phyloP scores from a whole-genome alignment of 768 basidiomycete genomes.

The Termitomyces heimii region DNA sequence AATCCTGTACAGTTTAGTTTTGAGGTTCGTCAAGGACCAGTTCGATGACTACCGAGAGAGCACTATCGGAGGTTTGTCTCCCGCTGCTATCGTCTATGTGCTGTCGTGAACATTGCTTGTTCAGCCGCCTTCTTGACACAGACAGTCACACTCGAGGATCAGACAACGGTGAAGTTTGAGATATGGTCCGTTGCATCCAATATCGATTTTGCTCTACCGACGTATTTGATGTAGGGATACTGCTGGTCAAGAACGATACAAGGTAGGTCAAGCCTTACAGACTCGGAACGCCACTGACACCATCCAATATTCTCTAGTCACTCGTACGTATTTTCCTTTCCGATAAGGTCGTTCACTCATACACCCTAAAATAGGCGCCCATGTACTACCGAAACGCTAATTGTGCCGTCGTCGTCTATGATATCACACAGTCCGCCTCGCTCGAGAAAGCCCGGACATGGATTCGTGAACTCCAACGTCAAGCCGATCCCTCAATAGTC shows the following conservation, averaged over 20 bases:
- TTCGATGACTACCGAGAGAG: conserved; percentile 95
- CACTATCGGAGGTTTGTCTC: conserved; percentile 73
- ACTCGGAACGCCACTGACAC: conserved; percentile 9
- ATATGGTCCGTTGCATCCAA: conserved; percentile 65
- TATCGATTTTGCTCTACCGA: not conserved
- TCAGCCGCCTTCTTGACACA: conserved; percentile 97
- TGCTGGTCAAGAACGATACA: conserved; percentile 93
- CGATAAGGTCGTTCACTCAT: not conserved
- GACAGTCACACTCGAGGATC: conserved; percentile 86
- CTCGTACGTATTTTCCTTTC: conserved; percentile 32
- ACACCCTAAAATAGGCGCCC: conserved; percentile 50
- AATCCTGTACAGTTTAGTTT: conserved; percentile 62
- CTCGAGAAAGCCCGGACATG: conserved; percentile 94
- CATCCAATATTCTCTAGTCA: conserved; percentile 14
- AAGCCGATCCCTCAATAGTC: conserved; percentile 95
- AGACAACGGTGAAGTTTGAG: conserved; percentile 94
- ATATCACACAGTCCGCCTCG: conserved; percentile 89
- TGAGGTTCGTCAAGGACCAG: conserved; percentile 95
- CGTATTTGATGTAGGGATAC: conserved; percentile 64
- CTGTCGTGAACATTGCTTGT: conserved; percentile 10
- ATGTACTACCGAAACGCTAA: conserved; percentile 98
- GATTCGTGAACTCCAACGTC: conserved; percentile 95
- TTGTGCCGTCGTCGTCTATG: conserved; percentile 92
- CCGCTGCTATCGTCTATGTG: not conserved
- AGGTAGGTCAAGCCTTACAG: conserved; percentile 39